Evolutionary conservation across 2,329 filamentous ascomycete genomes (phyloP).

Genomic region (Colletotrichum musae): DNA sequence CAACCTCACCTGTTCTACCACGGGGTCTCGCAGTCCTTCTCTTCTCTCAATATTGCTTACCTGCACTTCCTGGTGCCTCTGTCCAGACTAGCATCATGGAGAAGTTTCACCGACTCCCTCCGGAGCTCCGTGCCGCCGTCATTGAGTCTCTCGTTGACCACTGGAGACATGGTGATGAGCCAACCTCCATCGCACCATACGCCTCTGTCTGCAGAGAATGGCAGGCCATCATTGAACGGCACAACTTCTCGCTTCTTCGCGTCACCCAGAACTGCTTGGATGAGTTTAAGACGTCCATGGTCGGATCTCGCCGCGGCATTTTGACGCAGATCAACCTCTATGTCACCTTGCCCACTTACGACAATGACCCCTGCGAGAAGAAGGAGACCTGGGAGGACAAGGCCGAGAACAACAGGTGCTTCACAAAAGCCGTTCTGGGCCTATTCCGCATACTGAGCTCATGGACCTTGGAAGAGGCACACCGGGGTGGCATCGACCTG

Average conservation of each 20-base stretch:
- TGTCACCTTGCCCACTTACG: conserved; percentile 45
- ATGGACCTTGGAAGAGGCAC: conserved; percentile 42
- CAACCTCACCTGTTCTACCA: conserved; percentile 30
- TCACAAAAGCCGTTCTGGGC: conserved; percentile 44
- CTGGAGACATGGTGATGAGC: conserved; percentile 41
- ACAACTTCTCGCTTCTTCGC: conserved; percentile 44
- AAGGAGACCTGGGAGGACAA: conserved; percentile 46
- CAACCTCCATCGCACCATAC: conserved; percentile 41
- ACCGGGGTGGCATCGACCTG: conserved; percentile 40
- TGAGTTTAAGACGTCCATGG: conserved; percentile 44
- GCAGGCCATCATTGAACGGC: conserved; percentile 45
- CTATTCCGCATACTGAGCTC: conserved; percentile 44
- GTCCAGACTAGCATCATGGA: conserved; percentile 31
- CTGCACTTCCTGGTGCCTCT: conserved; percentile 28
- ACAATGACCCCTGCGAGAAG: conserved; percentile 41
- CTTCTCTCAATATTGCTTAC: conserved; percentile 1
- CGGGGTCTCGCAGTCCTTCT: conserved; percentile 20
- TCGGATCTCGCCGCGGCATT: conserved; percentile 41
- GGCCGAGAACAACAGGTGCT: conserved; percentile 46
- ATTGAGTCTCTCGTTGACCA: conserved; percentile 39
- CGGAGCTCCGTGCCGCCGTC: conserved; percentile 40
- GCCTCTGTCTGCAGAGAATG: conserved; percentile 47
- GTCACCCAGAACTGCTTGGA: conserved; percentile 41
- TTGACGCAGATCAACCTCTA: conserved; percentile 44
- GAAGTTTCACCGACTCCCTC: conserved; percentile 32